Evolutionary conservation across 2,329 filamentous ascomycete genomes (phyloP), one percentile per base, ranked within the genome.

Genomic region (Ophiostoma ulmi): DNA sequence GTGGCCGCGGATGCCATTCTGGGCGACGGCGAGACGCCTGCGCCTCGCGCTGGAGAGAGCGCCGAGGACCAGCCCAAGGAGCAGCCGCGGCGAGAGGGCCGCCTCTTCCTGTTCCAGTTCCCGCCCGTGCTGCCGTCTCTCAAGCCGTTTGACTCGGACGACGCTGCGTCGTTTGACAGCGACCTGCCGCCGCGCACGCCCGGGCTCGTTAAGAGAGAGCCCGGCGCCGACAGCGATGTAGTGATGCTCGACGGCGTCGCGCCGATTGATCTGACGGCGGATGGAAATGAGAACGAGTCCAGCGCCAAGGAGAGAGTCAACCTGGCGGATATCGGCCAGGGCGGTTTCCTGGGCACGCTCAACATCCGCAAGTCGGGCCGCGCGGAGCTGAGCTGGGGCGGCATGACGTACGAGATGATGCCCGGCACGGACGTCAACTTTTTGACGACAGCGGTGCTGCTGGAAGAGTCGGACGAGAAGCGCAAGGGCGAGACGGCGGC

Each of bases 61-160:
- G 14, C 14, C 6, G 68, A 35, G 1, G 39, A 69, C 7, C 64
- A 69, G n/a, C 64, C 67, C 20, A 66, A 65, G 63, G 17, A 72
- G 17, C 68, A 69, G 22, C 72, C 70, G 38, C 73, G 68, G 48
- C 67, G 71, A 20, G 86, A 88, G 65, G 87, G 87, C 31, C 83
- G 86, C 52, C 77, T 89, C 69, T 89, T 88, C 73, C 81, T 90
- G 68, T 90, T 90, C 79, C 88, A 90, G 74, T 86, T 90, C 74
- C 88, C 88, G 58, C 87, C 87, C 5, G 79, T 89, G 4, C 81
- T 90, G 13, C 87, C 88, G 8, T 84, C 86, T 0, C 79, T 90
- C n/a, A 72, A 80, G 73, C 76, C 65, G n/a, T 5, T 5, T 14
- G 38, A 22, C 35, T 17, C 11, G 13, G 35, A 8, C 35, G 35